Base-by-base conservation (phyloP, 768 basidiomycete genomes). In the Rhizopogon sp. region DNA sequence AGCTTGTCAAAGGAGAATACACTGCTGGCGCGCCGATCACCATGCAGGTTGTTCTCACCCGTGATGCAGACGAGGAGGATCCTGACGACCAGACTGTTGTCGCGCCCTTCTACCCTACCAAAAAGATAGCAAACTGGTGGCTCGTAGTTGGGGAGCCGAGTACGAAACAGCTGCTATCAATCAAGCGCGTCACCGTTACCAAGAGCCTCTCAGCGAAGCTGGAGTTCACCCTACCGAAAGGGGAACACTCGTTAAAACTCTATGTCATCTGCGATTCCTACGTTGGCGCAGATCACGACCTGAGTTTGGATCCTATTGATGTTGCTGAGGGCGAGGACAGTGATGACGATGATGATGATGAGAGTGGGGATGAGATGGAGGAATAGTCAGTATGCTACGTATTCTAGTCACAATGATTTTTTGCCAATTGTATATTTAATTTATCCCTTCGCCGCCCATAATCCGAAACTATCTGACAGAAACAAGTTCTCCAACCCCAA, bases 51-150 rank as follows among this genome's bases (percentile, higher is more conserved):
- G 72, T 79, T 0, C 83, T 98, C 11, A 80, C 88, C 31, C 82
- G 88, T 17, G 96, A 98, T 53, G 83, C 79, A 1, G 92, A 94
- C 57, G 84, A 88, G 37, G 90, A 89, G 16, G 80, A 80, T 42
- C 80, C 79, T 10, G 81, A 83, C 56, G 87, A 92, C 61, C 89
- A 93, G 66, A 76, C 75, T 3, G 95, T 95, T 35, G 80, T 98
- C n/a, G 96, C 97, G 0, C 95, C 97, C 0, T 90, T 86, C 74
- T 98, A 90, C 75, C 96, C 96, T 0, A 76, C 73, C 52, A 88
- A 87, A 71, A 98, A 98, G 77, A 82, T 93, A 70, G 84, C 90
- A 54, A 94, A 93, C 64, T 98, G 95, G 96, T 98, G 95, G 95
- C 79, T 98, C 35, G 94, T 98, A 45, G 79, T 98, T 11, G 93